phyloP scores from a whole-genome alignment of 768 basidiomycete species.

The Scleroderma bovista region DNA sequence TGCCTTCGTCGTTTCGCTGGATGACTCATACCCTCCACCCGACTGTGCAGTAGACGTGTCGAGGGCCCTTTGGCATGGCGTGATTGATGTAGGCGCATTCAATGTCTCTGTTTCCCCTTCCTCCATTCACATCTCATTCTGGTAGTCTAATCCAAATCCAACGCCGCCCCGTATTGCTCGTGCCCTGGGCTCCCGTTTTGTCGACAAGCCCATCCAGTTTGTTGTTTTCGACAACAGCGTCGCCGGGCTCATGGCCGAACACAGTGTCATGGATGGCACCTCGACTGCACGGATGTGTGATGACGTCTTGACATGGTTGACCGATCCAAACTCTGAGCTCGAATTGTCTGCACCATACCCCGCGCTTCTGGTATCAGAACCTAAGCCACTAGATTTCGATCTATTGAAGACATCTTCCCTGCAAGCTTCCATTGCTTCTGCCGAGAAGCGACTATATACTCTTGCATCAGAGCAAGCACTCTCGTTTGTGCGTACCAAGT shows the following conservation, averaged over 20 bases:
- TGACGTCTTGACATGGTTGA: slow-evolving; percentile 56
- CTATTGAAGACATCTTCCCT: slow-evolving; percentile 37
- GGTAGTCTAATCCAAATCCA: slow-evolving; percentile 24
- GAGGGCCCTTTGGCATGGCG: slow-evolving; percentile 79
- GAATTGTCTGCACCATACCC: slow-evolving; percentile 29
- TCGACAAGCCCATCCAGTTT: slow-evolving; percentile 88
- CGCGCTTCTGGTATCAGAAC: slow-evolving; percentile 21
- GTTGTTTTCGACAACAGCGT: slow-evolving; percentile 78
- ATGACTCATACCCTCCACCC: slow-evolving; percentile 46
- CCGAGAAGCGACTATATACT: slow-evolving; percentile 49
- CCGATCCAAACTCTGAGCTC: slow-evolving; percentile 59
- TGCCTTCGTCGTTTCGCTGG: slow-evolving; percentile 80
- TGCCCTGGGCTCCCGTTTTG: slow-evolving; percentile 74
- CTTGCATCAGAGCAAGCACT: slow-evolving; percentile 63
- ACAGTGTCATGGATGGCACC: slow-evolving; percentile 88
- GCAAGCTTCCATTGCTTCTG: slow-evolving; percentile 45
- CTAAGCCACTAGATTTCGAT: slow-evolving; percentile 59
- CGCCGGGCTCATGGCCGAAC: slow-evolving; percentile 90
- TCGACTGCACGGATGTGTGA: slow-evolving; percentile 73
- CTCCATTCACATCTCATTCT: background rate
- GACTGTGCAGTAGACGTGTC: slow-evolving; percentile 52
- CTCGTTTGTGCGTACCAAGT: slow-evolving; percentile 57
- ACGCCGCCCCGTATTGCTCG: slow-evolving; percentile 14
- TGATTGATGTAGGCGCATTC: slow-evolving; percentile 35
- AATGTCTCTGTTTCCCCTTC: too few species aligned